Evolutionary conservation across 139 green algal species (phyloP).

Genomic region (Ettlia oleoabundans): DNA sequence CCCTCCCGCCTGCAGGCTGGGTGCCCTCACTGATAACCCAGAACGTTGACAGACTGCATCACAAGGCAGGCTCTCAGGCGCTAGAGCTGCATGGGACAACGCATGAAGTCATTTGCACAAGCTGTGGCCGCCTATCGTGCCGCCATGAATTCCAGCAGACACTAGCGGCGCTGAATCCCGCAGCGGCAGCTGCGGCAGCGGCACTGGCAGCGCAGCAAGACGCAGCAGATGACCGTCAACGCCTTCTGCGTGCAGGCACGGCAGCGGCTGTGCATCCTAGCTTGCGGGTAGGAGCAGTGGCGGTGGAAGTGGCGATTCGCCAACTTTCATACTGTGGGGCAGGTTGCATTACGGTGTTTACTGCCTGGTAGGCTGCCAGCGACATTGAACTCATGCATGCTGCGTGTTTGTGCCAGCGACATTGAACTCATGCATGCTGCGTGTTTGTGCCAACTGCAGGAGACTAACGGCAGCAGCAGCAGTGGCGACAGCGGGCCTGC

Average conservation of each 20-base stretch:
- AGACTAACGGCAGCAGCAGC: conserved; percentile 2
- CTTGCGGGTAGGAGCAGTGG: conserved; percentile 4
- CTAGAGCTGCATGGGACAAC: conserved; percentile 96
- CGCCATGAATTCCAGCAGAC: conserved; percentile 65
- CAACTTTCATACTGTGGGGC: too few relatives aligned
- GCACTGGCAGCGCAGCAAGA: conserved; percentile 30
- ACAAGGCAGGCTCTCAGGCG: conserved; percentile 64
- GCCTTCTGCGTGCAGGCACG: conserved; percentile 28
- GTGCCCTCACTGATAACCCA: conserved; percentile 87
- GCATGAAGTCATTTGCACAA: conserved; percentile 83
- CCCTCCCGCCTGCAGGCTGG: conserved; percentile 50
- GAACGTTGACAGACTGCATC: conserved; percentile 96
- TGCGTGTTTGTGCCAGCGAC: too few relatives aligned
- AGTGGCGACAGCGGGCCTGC: background rate
- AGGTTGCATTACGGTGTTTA: too few relatives aligned
- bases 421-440: background rate
- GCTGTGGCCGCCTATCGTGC: conserved; percentile 58
- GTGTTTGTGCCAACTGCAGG: conserved; percentile 14
- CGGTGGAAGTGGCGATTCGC: background rate
- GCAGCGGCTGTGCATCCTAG: conserved; percentile 11
- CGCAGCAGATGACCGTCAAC: background rate
- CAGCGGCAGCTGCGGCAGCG: conserved; percentile 46
- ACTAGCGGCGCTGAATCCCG: conserved; percentile 74
- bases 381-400: background rate
- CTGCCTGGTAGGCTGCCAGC: background rate